A percentile compares a stretch with the other conserved stretches of the same genome.
These are phyloP conservation scores for Neoboletus magnificus DNA, from an alignment of 768 basidiomycete species.

Conservation along the genomic window DNA sequence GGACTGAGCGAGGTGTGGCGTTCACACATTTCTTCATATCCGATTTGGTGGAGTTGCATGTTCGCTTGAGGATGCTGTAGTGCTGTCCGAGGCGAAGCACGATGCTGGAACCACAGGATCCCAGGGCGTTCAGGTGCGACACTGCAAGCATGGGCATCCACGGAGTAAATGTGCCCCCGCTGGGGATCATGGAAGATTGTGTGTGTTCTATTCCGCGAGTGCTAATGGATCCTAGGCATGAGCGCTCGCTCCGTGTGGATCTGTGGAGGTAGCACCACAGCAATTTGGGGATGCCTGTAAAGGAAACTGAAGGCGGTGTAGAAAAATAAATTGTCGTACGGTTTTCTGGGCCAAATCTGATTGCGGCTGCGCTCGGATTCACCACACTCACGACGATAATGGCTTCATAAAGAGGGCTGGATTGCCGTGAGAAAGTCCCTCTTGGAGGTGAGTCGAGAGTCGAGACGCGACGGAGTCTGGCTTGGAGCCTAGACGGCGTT, in stretches of 20 bases:
- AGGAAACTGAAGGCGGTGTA: background rate
- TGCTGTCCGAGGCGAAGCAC: conserved; percentile 20
- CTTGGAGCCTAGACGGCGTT: background rate
- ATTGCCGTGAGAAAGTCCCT: conserved; percentile 4
- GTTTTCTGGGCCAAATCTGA: background rate
- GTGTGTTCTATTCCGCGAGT: conserved; percentile 1
- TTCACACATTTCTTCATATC: conserved; percentile 6
- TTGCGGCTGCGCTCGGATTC: conserved; percentile 11
- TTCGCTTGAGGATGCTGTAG: background rate
- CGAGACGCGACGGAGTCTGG: background rate
- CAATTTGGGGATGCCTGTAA: background rate
- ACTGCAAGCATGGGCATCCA: background rate
- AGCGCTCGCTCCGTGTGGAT: conserved; percentile 1
- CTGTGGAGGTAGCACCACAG: conserved; percentile 1
- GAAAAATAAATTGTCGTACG: conserved; percentile 1
- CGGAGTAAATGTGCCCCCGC: background rate
- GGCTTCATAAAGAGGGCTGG: background rate
- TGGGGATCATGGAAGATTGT: background rate
- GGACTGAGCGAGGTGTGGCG: conserved; percentile 5
- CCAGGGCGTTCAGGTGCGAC: background rate
- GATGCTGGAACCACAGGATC: conserved; percentile 2
- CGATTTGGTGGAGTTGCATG: background rate
- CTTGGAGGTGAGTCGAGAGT: background rate
- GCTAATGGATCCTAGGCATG: background rate
- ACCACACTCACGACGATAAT: background rate